Base-by-base conservation (phyloP, 192 early-diverging fungal species). In the Rhizophlyctis rosea region DNA sequence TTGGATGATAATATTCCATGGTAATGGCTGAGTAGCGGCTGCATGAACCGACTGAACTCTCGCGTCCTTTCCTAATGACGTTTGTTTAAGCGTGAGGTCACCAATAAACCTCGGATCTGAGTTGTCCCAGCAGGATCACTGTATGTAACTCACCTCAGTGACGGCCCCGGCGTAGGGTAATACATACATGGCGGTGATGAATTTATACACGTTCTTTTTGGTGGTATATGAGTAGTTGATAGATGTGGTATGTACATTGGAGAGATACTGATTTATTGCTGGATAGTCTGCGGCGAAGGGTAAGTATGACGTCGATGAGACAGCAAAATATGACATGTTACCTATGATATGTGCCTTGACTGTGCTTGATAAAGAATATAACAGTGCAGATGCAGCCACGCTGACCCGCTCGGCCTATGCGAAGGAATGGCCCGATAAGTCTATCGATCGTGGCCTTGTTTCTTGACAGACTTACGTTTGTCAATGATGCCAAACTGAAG, bases 301-400 rank as follows among this genome's bases (percentile, higher is more conserved):
- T 44, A 44, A 7, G 39, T 18, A 44, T 44, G 9, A 18, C 39
- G 18, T 44, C 39, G 18, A 44, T 44, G 9, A 44, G 9, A 7
- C 18, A 18, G 7, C 7, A 18, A 44, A 18, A 44, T 18, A 18
- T 18, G 39, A 44, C 39, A 44, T 13, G 39, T 18, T 44, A 44
- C 39, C 39, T 21, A 64, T n/a, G 13, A 64, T 14, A 31, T 64
- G 29, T 32, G 67, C 50, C n/a, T 59, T 47, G 3, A 69, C 61
- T 4, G 60, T 64, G 4, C 13, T 5, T 13, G 67, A 34, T 34
- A 69, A 18, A 14, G 60, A 64, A 21, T 33, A 11, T 5, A 69
- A 34, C 25, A 69, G 36, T 31, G 7, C 4, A 11, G 50, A 64
- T 16, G 61, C 28, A 3, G 27, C 34, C 14, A 47, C 16, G 16